These are phyloP conservation scores for Citrus glauca DNA, from an alignment of 345 rosid genomes.

Conservation along the genomic window DNA sequence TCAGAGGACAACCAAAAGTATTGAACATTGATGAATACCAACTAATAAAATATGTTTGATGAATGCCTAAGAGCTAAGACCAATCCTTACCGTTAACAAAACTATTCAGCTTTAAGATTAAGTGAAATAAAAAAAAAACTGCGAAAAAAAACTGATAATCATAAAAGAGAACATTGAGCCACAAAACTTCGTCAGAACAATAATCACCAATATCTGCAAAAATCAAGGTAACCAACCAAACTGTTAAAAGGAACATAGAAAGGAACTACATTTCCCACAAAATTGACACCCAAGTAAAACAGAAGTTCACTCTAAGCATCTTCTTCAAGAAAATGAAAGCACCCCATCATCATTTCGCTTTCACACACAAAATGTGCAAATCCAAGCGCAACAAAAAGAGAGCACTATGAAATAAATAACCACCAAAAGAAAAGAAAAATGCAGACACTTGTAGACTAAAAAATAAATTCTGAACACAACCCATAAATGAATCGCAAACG, in stretches of 20 bases:
- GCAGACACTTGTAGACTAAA: neutral
- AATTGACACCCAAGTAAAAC: neutral
- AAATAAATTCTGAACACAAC: neutral
- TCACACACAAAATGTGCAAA: neutral
- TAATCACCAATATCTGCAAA: conserved; percentile 10
- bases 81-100: neutral
- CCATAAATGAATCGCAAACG: neutral
- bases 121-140: neutral
- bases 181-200: conserved; percentile 22
- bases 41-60: neutral
- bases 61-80: neutral
- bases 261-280: neutral
- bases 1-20: neutral
- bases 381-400: neutral
- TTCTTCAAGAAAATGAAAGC: neutral
- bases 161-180: neutral
- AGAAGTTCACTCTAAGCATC: neutral
- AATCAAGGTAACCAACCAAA: conserved; percentile 23
- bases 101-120: neutral
- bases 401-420: neutral
- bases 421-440: neutral
- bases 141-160: neutral
- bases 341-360: neutral
- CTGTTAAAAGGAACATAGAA: conserved; percentile 1
- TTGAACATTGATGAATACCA: neutral